phyloP scores from a whole-genome alignment of 163 green algal genomes.

The Coccomyxa subellipsoidea region DNA sequence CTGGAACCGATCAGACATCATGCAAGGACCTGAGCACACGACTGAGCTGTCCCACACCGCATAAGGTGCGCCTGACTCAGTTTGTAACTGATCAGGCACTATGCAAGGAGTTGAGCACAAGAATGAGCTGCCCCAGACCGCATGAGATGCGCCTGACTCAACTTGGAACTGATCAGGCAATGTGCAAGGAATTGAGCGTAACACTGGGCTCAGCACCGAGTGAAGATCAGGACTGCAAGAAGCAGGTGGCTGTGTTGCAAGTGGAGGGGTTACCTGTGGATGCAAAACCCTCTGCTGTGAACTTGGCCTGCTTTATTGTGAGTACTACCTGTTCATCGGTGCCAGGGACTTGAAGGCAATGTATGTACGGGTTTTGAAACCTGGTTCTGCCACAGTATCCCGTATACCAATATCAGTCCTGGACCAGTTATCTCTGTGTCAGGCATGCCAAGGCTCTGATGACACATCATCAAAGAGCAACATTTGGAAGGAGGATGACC shows the following conservation, averaged over 20 bases:
- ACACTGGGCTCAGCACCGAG: not conserved
- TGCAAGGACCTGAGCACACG: not conserved
- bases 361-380: constrained; percentile 45
- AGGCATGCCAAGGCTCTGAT: not conserved
- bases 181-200: not conserved
- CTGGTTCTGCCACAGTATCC: constrained; percentile 21
- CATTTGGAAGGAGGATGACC: not conserved
- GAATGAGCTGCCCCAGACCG: constrained; percentile 62
- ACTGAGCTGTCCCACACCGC: too few species aligned
- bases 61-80: too few species aligned
- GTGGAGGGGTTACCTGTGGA: constrained; percentile 40
- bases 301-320: constrained; percentile 35
- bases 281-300: constrained; percentile 49
- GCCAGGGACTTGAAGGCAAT: constrained; percentile 17
- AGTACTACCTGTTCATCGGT: constrained; percentile 25
- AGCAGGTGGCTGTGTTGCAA: not conserved
- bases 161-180: not conserved
- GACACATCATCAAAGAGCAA: not conserved
- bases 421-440: not conserved
- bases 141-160: too few species aligned
- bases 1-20: not conserved
- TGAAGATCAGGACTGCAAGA: not conserved
- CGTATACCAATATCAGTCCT: not conserved
- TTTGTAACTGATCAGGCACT: not conserved
- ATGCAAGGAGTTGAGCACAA: constrained; percentile 48